Base-by-base conservation (phyloP, 306 rosid species). In the Cicer pinnatifidum region DNA sequence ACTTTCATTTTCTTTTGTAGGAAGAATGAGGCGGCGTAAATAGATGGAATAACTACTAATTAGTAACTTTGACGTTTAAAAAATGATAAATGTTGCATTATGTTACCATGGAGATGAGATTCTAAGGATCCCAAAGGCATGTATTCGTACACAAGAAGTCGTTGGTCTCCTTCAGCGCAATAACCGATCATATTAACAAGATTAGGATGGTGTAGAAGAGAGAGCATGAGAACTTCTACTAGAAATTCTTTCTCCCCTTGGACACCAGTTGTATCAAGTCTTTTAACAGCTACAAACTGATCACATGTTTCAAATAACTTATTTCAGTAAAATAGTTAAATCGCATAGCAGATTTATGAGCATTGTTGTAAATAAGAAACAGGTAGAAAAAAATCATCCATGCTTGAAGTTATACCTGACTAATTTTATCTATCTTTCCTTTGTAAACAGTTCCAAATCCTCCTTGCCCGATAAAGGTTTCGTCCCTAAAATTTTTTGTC, bases 401-500 rank as follows among this genome's bases (percentile, higher is more conserved):
- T 43, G 28, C 46, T 73, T 35, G 6, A 53, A 59, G 53, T 9
- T n/a, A 40, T 81, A 91, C 97, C 91, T 87, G 76, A 7, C 75
- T 41, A 20, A 50, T 50, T 1, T 58, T 71, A 12, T 15, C 74
- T 71, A 89, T 12, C 44, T 56, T 38, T 41, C 92, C 97, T 77
- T 78, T 87, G 84, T 87, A 89, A 65, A 91, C 97, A 47, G 68
- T 41, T 51, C 97, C 97, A 83, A 91, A 91, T 80, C 95, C 97
- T 44, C 97, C 95, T 83, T 83, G 85, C 10, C 95, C 95, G 15
- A 91, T 64, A 19, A 76, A 80, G 44, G 78, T 67, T 61, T 86
- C 91, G 6, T 81, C 74, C 75, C 83, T 82, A 48, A 91, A 91
- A 69, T 81, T 83, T 38, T 73, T 82, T 7, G 97, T 91, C 71